Base-by-base conservation (phyloP, 345 rosid genomes). In the Barbarea vulgaris region DNA sequence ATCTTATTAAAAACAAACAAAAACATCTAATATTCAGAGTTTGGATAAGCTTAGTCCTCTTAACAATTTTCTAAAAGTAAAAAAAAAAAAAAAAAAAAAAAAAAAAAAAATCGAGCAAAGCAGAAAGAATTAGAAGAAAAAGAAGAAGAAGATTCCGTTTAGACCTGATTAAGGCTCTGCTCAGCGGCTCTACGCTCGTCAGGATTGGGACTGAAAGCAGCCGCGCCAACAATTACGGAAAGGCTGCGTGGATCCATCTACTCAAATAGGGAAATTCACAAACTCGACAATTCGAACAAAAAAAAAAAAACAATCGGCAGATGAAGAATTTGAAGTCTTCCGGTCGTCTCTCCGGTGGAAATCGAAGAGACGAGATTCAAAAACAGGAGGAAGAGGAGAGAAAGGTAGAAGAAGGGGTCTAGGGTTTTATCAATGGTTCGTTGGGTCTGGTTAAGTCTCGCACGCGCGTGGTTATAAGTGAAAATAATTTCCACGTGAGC, bases 151-250 rank as follows among this genome's bases (percentile, higher is more conserved):
- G 5, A 12, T 3, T 53, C 0, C 0, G 41, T 5, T 12, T 18
- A 15, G 5, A 92, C 99, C 98, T 96, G 93, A 84, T 83, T 82
- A 76, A 96, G 99, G 60, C 84, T 93, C 7, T 86, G 91, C 81
- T 96, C 98, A 19, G 91, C 99, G 0, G 91, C 97, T 77, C 79
- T 89, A 81, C 97, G 98, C 73, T 96, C 98, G 39, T 87, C 86
- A 0, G 91, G 98, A 69, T 91, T 89, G 50, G 91, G 87, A 74
- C 98, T 96, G 15, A 90, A 93, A 77, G 82, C 75, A 25, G 96
- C 97, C 21, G 81, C 77, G 27, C 86, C 96, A 64, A 96, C 88
- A 71, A 91, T 80, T 37, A 84, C 64, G 22, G 89, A 87, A 12
- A 96, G 93, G 75, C 81, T 82, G 4, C 84, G 87, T 63, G 88